Percentiles rank a stretch among this genome's conserved stretches.
Evolutionary conservation across 108 stramenopile genomes (phyloP).

Genomic region (Thalassiosira profunda): DNA sequence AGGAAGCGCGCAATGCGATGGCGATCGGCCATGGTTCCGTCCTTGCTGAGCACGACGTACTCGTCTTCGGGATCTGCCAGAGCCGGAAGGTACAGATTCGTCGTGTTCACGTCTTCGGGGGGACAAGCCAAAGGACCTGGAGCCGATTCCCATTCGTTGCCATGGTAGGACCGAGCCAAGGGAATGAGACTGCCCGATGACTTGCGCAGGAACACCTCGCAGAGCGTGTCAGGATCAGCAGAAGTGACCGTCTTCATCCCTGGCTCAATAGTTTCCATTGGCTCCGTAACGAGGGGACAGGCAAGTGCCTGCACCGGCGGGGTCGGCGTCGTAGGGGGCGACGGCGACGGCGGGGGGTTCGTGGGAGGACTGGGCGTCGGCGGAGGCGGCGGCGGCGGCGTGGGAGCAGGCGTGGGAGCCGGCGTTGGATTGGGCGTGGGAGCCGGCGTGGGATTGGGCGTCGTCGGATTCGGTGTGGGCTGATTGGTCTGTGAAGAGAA

Average conservation of each 20-base stretch:
- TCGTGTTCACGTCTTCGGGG: neutral
- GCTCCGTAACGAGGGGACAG: slow-evolving; percentile 3
- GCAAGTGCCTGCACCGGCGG: neutral
- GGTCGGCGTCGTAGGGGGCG: neutral
- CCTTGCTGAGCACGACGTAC: slow-evolving; percentile 24
- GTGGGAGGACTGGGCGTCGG: neutral
- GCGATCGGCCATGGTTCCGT: slow-evolving; percentile 1
- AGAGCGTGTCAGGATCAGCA: slow-evolving; percentile 15
- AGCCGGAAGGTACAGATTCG: neutral
- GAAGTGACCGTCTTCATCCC: neutral
- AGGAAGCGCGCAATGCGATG: slow-evolving; percentile 58
- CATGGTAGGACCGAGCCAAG: slow-evolving; percentile 69
- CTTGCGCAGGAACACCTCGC: slow-evolving; percentile 22
- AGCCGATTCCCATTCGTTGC: slow-evolving; percentile 62
- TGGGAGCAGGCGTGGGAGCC: too few relatives aligned
- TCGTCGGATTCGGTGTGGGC: too few relatives aligned
- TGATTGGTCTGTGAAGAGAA: too few relatives aligned
- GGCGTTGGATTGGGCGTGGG: too few relatives aligned
- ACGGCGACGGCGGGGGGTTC: neutral
- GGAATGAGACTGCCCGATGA: slow-evolving; percentile 43
- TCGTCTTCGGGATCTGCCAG: slow-evolving; percentile 11
- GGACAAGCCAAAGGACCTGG: slow-evolving; percentile 40
- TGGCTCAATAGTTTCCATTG: neutral
- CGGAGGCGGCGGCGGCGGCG: too few relatives aligned
- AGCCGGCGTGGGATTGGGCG: too few relatives aligned